phyloP scores from a whole-genome alignment of 768 basidiomycete species.

The Boletus fagicola region DNA sequence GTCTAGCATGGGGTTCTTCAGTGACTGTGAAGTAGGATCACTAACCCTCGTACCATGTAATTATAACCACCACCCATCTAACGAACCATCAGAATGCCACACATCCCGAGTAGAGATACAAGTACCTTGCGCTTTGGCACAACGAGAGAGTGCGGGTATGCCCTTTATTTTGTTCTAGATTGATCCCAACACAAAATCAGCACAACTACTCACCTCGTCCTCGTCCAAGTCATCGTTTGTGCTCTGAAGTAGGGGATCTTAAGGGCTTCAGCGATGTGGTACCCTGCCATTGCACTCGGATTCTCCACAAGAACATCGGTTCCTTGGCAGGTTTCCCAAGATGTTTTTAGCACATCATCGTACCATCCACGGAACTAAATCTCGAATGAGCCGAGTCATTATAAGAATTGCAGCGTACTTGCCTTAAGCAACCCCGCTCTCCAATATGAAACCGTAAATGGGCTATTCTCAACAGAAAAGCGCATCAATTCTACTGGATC shows the following conservation, averaged over 20 bases:
- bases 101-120: neutral
- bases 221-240: neutral
- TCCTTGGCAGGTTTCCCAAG: neutral
- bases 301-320: neutral
- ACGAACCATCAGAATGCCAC: neutral
- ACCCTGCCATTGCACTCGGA: neutral
- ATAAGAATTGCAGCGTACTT: neutral
- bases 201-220: neutral
- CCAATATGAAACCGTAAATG: neutral
- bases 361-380: neutral
- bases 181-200: neutral
- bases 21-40: neutral
- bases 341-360: neutral
- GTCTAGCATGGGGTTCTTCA: neutral
- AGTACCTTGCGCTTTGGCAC: neutral
- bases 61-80: neutral
- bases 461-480: neutral
- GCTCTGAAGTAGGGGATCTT: neutral
- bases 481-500: neutral
- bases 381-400: neutral
- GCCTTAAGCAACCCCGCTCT: neutral
- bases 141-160: neutral
- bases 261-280: neutral
- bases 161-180: neutral
- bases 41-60: neutral